phyloP scores from a whole-genome alignment of 805 yeast species.

The Millerozyma acaciae region DNA sequence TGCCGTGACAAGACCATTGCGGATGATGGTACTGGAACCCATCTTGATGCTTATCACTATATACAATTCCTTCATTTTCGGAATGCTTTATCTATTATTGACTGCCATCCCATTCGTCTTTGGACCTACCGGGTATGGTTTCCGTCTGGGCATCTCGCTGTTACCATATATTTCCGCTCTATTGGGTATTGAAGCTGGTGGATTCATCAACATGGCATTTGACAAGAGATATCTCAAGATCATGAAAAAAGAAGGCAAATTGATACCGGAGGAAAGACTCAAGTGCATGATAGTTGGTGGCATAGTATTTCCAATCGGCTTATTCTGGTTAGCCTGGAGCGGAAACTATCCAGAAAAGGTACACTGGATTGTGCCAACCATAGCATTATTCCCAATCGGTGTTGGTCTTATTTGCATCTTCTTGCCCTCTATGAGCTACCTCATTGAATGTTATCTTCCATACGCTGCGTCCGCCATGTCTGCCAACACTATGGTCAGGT shows the following conservation, averaged over 20 bases:
- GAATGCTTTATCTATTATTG: constrained; percentile 34
- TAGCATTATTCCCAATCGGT: constrained; percentile 49
- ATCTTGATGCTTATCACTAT: constrained; percentile 33
- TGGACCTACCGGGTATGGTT: constrained; percentile 53
- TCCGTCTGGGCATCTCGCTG: constrained; percentile 53
- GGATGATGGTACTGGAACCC: constrained; percentile 28
- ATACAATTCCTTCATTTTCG: constrained; percentile 40
- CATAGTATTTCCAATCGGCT: constrained; percentile 34
- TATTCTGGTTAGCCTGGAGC: constrained; percentile 55
- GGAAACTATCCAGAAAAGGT: constrained; percentile 44
- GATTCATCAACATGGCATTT: constrained; percentile 41
- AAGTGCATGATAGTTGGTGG: background rate
- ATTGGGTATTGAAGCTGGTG: constrained; percentile 60
- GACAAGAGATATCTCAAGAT: constrained; percentile 41
- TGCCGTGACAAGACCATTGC: constrained; percentile 23
- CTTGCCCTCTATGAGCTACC: constrained; percentile 1
- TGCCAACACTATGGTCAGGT: background rate
- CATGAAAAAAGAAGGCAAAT: background rate
- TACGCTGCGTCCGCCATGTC: constrained; percentile 1
- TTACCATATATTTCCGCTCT: constrained; percentile 71
- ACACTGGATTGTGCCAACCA: constrained; percentile 75
- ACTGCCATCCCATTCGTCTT: constrained; percentile 40
- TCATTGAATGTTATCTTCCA: constrained; percentile 1
- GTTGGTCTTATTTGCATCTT: constrained; percentile 1
- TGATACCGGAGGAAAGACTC: constrained; percentile 1